Evolutionary conservation across 2,329 filamentous ascomycete genomes (phyloP).

Genomic region (Amphichorda felina): DNA sequence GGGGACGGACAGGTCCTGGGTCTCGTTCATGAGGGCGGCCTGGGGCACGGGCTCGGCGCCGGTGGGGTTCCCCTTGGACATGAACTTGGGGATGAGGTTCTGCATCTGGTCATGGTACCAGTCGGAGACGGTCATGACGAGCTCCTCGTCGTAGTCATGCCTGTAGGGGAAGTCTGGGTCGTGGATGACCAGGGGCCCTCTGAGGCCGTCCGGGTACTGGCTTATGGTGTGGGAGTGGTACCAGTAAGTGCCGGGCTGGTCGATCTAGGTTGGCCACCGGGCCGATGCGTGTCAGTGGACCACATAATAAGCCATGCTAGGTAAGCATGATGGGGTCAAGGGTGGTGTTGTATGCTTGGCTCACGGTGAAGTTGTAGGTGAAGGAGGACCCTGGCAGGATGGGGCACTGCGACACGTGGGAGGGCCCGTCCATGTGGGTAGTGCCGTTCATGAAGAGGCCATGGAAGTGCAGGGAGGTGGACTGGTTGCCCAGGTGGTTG

Average conservation of each 20-base stretch:
- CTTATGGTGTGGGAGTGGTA: constrained; percentile 46
- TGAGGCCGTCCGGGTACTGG: constrained; percentile 49
- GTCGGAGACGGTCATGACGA: constrained; percentile 54
- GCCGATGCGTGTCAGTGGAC: constrained; percentile 32
- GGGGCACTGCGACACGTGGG: constrained; percentile 40
- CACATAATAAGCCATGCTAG: constrained; percentile 44
- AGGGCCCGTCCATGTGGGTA: constrained; percentile 43
- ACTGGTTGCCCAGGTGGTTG: constrained; percentile 46
- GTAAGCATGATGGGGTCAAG: constrained; percentile 53
- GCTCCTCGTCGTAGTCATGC: constrained; percentile 47
- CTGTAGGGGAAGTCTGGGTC: constrained; percentile 37
- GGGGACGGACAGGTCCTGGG: constrained; percentile 42
- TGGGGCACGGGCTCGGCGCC: constrained; percentile 57
- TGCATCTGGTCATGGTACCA: constrained; percentile 55
- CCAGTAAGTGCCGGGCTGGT: constrained; percentile 45
- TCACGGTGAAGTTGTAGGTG: constrained; percentile 36
- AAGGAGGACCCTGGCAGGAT: constrained; percentile 37
- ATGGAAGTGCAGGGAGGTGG: constrained; percentile 52
- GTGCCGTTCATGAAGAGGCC: constrained; percentile 45
- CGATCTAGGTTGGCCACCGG: constrained; percentile 24
- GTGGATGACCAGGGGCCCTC: constrained; percentile 41
- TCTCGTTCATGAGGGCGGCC: constrained; percentile 60
- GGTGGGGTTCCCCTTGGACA: constrained; percentile 41
- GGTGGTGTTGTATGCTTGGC: too few species aligned
- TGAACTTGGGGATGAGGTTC: constrained; percentile 32